phyloP scores from a whole-genome alignment of 106 monocot species.

The Vanilla planifolia region DNA sequence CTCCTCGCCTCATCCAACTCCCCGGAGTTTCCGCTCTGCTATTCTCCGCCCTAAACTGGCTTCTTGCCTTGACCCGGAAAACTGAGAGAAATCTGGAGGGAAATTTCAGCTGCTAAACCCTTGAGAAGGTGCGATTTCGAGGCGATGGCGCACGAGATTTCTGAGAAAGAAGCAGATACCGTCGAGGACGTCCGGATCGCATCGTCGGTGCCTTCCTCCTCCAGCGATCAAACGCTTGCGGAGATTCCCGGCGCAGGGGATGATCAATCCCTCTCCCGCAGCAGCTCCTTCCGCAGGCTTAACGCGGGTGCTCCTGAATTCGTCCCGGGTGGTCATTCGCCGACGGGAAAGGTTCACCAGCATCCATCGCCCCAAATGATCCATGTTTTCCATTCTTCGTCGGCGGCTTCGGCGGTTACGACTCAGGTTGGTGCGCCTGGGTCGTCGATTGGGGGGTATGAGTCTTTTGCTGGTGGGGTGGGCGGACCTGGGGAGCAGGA shows the following conservation, averaged over 20 bases:
- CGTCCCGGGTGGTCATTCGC: constrained; percentile 14
- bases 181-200: not conserved
- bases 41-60: constrained; percentile 29
- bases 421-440: not conserved
- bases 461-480: constrained; percentile 4
- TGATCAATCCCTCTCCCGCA: constrained; percentile 11
- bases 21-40: constrained; percentile 18
- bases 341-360: constrained; percentile 13
- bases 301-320: constrained; percentile 31
- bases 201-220: not conserved
- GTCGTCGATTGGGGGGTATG: constrained; percentile 2
- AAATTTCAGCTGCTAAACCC: constrained; percentile 13
- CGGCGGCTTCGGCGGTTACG: not conserved
- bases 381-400: constrained; percentile 8
- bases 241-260: not conserved
- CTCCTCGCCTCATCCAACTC: not conserved
- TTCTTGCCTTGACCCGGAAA: not conserved
- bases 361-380: constrained; percentile 11
- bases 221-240: not conserved
- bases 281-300: constrained; percentile 18
- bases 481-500: constrained; percentile 10
- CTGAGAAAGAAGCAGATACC: not conserved
- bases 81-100: not conserved
- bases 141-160: not conserved
- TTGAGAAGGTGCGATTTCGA: constrained; percentile 2